phyloP scores from a whole-genome alignment of 1,284 basidiomycete genomes.

The Lentinus polychrous region DNA sequence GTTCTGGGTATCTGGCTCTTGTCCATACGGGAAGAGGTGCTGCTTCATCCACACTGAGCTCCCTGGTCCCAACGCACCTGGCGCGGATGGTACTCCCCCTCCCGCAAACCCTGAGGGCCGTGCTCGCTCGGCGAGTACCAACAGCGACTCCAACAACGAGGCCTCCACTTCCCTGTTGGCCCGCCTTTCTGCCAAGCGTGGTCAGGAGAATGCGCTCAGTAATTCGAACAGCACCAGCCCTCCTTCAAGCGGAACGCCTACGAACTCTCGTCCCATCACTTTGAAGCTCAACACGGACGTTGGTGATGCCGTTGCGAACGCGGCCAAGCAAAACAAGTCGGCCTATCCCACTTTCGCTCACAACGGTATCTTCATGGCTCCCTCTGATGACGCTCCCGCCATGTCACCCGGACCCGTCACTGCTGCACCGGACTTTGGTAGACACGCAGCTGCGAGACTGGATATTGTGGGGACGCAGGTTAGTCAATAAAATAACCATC shows the following conservation, averaged over 20 bases:
- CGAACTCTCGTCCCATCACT: conserved; percentile 50
- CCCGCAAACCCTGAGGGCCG: conserved; percentile 49
- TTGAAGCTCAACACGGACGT: conserved; percentile 67
- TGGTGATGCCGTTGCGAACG: conserved; percentile 44
- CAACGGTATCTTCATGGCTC: conserved; percentile 63
- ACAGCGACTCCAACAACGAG: conserved; percentile 70
- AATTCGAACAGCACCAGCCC: conserved; percentile 35
- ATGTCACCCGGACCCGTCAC: conserved; percentile 75
- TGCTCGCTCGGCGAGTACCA: conserved; percentile 60
- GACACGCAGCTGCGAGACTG: conserved; percentile 57
- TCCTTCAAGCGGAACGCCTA: conserved; percentile 23
- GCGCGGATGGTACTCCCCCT: conserved; percentile 41
- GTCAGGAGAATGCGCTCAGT: conserved; percentile 36
- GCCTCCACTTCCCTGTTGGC: conserved; percentile 60
- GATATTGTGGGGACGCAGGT: conserved; percentile 72
- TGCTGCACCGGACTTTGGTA: conserved; percentile 74
- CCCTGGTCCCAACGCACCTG: conserved; percentile 50
- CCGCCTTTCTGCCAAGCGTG: conserved; percentile 63
- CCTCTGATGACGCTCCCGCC: conserved; percentile 48
- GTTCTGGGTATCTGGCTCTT: conserved; percentile 87
- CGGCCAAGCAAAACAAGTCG: conserved; percentile 70
- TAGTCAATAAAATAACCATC: conserved; percentile 18
- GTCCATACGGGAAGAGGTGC: conserved; percentile 84
- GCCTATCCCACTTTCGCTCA: conserved; percentile 72
- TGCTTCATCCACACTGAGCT: conserved; percentile 88